Percentiles rank a stretch among this genome's conserved stretches.
phyloP scores from a whole-genome alignment of 2,329 filamentous ascomycete species.

The Talaromyces sp. region DNA sequence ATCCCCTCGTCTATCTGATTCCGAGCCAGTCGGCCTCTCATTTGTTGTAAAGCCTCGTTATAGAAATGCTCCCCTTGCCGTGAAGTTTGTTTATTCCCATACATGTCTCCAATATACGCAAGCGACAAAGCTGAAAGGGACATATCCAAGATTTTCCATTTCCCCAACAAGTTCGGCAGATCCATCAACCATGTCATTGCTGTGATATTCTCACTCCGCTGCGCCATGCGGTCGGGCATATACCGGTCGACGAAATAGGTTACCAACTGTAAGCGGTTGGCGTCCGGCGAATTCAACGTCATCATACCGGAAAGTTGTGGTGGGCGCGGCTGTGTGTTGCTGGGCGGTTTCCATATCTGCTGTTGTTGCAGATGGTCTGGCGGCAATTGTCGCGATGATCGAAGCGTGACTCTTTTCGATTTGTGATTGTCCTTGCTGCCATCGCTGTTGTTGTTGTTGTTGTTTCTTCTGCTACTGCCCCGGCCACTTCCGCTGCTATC shows the following conservation, averaged over 20 bases:
- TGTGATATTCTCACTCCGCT: slow-evolving; percentile 8
- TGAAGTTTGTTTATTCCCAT: slow-evolving; percentile 7
- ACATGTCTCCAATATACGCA: slow-evolving; percentile 15
- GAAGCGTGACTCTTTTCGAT: slow-evolving; percentile 13
- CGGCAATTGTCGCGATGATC: slow-evolving; percentile 15
- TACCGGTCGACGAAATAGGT: slow-evolving; percentile 16
- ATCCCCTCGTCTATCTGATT: slow-evolving; percentile 15
- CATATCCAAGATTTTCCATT: slow-evolving; percentile 13
- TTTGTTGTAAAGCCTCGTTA: slow-evolving; percentile 6
- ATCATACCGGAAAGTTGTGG: slow-evolving; percentile 1
- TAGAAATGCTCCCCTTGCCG: slow-evolving; percentile 15
- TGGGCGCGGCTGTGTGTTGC: background rate
- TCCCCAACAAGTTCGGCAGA: slow-evolving; percentile 11
- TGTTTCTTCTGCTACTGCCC: background rate
- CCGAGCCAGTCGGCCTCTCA: slow-evolving; percentile 12
- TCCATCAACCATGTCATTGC: slow-evolving; percentile 16
- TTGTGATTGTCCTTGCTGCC: slow-evolving; percentile 1
- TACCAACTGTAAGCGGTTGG: slow-evolving; percentile 11
- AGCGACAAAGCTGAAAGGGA: slow-evolving; percentile 16
- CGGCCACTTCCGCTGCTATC: background rate
- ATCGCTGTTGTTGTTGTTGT: background rate
- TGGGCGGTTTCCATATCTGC: background rate
- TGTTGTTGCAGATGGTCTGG: background rate
- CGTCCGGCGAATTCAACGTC: slow-evolving; percentile 2
- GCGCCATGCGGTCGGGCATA: slow-evolving; percentile 8